Percentiles rank a stretch among this genome's conserved stretches.
These are phyloP conservation scores for Picea glauca DNA, from an alignment of 75 land plant species.

Conservation along the genomic window DNA sequence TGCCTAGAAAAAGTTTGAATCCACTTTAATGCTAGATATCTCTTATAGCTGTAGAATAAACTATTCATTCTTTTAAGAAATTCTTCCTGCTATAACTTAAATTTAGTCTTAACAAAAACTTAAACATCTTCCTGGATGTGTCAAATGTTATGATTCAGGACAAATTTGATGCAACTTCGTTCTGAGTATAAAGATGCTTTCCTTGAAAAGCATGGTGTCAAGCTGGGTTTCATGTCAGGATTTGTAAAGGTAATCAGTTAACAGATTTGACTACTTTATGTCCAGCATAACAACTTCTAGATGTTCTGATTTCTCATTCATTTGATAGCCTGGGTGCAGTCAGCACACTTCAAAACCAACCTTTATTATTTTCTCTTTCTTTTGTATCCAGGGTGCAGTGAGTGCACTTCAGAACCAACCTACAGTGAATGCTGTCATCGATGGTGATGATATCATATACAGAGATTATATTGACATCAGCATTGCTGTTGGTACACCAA, in stretches of 20 bases:
- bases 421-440: slow-evolving; percentile 91
- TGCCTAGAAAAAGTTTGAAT: no score
- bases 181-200: slow-evolving; percentile 93
- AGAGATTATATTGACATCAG: slow-evolving; percentile 96
- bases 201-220: slow-evolving; percentile 92
- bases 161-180: slow-evolving; percentile 94
- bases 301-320: not conserved
- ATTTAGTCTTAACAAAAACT: no score
- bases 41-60: no score
- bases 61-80: no score
- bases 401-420: slow-evolving; percentile 86
- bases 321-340: not conserved
- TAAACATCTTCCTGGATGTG: not conserved
- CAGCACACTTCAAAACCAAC: no score
- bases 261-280: not conserved
- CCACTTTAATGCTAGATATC: no score
- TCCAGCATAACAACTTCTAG: not conserved
- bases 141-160: slow-evolving; percentile 45
- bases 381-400: slow-evolving; percentile 73
- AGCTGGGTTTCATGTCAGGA: slow-evolving; percentile 96
- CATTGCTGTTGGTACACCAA: slow-evolving; percentile 95
- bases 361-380: not conserved
- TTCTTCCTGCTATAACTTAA: no score
- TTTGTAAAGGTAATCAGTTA: slow-evolving; percentile 80
- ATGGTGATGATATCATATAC: slow-evolving; percentile 98